These are phyloP conservation scores for Fusarium metavorans DNA, from an alignment of 2,329 filamentous ascomycete species.

Conservation along the genomic window DNA sequence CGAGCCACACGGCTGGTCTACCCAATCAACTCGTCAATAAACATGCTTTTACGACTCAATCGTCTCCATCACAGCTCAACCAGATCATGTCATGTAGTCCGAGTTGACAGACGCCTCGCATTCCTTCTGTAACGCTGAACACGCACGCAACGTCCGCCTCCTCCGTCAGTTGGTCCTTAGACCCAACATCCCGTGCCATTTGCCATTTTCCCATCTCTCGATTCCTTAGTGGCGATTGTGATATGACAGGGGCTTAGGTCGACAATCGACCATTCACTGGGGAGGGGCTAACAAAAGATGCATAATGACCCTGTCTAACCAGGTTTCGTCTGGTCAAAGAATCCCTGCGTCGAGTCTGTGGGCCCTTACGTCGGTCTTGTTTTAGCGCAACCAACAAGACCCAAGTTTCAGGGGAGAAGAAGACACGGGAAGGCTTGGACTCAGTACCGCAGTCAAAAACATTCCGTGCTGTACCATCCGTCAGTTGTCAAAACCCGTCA, in stretches of 20 bases:
- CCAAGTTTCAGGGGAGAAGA: not conserved
- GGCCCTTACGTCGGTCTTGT: not conserved
- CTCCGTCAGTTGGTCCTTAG: not conserved
- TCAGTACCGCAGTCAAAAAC: not conserved
- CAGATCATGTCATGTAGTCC: not conserved
- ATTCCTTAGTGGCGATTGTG: not conserved
- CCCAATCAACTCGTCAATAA: not conserved
- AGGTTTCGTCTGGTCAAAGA: not conserved
- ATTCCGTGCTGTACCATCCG: not conserved
- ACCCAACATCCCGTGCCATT: not conserved
- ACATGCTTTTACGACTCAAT: not conserved
- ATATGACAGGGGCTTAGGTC: not conserved
- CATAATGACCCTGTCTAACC: slow-evolving; percentile 1
- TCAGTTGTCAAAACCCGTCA: not conserved
- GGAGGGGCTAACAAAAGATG: not conserved
- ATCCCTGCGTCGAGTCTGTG: not conserved
- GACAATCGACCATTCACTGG: not conserved
- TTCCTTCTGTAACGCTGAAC: not conserved
- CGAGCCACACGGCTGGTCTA: not conserved
- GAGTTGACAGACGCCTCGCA: not conserved
- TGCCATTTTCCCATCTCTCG: not conserved
- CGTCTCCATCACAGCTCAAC: not conserved
- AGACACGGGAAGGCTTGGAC: not conserved
- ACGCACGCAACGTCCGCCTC: not conserved
- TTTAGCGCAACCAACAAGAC: not conserved